Evolutionary conservation across 1,139 yeast genomes (phyloP), one percentile per base, ranked within the genome.

Genomic region (Pneumocystis sp.): DNA sequence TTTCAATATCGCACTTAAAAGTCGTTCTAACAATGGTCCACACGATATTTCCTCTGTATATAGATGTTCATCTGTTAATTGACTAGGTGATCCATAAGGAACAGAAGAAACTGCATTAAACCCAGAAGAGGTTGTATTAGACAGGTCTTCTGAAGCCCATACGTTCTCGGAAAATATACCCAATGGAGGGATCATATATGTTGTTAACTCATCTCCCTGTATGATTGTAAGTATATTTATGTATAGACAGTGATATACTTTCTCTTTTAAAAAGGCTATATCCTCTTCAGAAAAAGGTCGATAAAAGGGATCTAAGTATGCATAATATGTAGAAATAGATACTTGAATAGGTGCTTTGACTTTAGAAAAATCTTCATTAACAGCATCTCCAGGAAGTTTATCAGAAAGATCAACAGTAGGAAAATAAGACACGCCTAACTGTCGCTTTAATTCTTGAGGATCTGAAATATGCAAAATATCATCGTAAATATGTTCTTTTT

Each of bases 301-400:
- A 76, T 87, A 91, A 73, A 83, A 93, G 45, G 93, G 89, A 73
- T 93, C 98, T 62, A 90, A 81, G 70, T 87, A 89, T 0, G 93
- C 78, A 69, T 89, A 86, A 74, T 89, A 95, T 0, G 98, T 91
- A 21, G 89, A 81, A 74, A 88, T 90, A 72, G 90, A 97, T 29
- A 93, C 95, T 76, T 93, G 98, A 74, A 89, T 91, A 1, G 89
- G 77, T 7, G 97, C 97, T 72, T 91, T 91, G 31, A 85, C 84
- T 68, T 85, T 84, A 10, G 96, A 86, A 72, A 88, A 90, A 74
- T 93, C 98, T 65, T 81, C 82, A 74, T 87, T 85, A 10, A 98
- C 98, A 37, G 90, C 85, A 56, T 80, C 83, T 1, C 98, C 99
- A 0, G 98, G 96, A 59, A 95, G 79, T 68, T 87, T 75, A 65